Conservation (phyloP, 768 basidiomycete genomes). For the Naganishia antarctica region DNA sequence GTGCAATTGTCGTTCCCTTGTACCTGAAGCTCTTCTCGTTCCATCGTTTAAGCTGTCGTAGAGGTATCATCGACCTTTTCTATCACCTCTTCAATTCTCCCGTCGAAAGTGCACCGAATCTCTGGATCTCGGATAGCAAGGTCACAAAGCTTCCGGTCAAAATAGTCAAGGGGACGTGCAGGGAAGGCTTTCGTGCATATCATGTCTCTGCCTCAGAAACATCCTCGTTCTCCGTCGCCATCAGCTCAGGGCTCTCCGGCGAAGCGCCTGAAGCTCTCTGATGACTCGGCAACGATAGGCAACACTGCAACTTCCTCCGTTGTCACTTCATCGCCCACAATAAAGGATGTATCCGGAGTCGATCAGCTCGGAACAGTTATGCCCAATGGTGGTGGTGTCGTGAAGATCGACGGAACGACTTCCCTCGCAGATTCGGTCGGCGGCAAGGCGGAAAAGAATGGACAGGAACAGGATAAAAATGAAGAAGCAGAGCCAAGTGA, state of each 20-base stretch:
- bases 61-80: no score
- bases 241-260: constrained; percentile 19
- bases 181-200: not conserved
- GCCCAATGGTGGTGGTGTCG: constrained; percentile 24
- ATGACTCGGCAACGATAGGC: constrained; percentile 9
- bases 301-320: not conserved
- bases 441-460: constrained; percentile 27
- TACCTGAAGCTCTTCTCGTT: no score
- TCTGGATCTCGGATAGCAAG: no score
- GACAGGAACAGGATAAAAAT: constrained; percentile 4
- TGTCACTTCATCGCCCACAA: not conserved
- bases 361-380: constrained; percentile 7
- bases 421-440: not conserved
- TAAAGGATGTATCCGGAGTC: constrained; percentile 9
- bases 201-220: constrained; percentile 16
- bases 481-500: constrained; percentile 35
- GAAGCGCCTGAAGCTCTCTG: constrained; percentile 26
- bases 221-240: constrained; percentile 21
- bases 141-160: not conserved
- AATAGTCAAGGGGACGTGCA: not conserved
- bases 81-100: no score
- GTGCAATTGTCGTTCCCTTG: no score
- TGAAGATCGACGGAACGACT: constrained; percentile 4
- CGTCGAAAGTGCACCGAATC: no score
- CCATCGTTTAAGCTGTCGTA: no score